phyloP scores from a whole-genome alignment of 2,329 filamentous ascomycete genomes.

The Neoarthrinium moseri region DNA sequence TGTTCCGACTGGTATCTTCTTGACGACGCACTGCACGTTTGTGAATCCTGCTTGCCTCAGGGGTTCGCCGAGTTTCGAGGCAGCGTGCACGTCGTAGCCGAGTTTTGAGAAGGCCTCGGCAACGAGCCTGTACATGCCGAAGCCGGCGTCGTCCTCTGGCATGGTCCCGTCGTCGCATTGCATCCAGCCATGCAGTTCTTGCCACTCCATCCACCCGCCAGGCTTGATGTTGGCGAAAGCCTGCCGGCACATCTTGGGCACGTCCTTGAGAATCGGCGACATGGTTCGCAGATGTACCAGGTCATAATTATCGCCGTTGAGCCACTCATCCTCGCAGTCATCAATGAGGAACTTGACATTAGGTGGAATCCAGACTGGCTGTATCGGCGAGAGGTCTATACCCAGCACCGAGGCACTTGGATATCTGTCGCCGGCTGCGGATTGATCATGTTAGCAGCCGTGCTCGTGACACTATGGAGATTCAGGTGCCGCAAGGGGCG shows the following conservation, averaged over 20 bases:
- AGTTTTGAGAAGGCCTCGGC: constrained; percentile 29
- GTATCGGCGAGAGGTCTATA: constrained; percentile 39
- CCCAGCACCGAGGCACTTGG: constrained; percentile 27
- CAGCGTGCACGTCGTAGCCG: constrained; percentile 37
- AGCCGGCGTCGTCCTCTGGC: constrained; percentile 36
- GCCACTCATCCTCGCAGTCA: constrained; percentile 55
- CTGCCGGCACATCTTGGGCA: constrained; percentile 43
- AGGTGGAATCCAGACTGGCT: constrained; percentile 45
- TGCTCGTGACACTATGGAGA: neutral
- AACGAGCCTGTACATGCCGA: constrained; percentile 25
- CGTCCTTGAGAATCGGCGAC: constrained; percentile 50
- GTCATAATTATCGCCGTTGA: constrained; percentile 51
- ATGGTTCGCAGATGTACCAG: constrained; percentile 51
- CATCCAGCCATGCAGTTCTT: constrained; percentile 41
- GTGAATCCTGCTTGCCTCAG: constrained; percentile 38
- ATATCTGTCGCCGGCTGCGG: constrained; percentile 15
- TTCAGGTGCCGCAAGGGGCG: too few relatives aligned
- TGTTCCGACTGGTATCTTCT: constrained; percentile 14
- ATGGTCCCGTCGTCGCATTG: constrained; percentile 42
- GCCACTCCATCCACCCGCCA: constrained; percentile 53
- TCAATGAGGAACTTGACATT: constrained; percentile 31
- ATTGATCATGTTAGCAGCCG: constrained; percentile 3
- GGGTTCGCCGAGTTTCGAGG: constrained; percentile 28
- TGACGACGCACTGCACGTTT: constrained; percentile 14
- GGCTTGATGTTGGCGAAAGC: constrained; percentile 37